Base-by-base conservation (phyloP, 106 monocot genomes). In the Triglochin maritima region DNA sequence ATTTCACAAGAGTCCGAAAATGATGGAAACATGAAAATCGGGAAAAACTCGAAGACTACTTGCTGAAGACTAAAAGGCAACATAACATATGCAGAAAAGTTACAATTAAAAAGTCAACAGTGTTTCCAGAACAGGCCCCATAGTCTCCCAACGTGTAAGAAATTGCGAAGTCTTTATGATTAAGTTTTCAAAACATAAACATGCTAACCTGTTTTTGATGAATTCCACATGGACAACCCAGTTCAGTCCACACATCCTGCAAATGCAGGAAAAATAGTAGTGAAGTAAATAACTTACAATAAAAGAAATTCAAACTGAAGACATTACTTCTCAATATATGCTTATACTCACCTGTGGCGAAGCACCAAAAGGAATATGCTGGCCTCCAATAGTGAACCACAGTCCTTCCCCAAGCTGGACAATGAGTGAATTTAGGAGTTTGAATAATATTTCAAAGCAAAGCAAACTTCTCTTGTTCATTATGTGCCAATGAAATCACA, bases 201-300 rank as follows among this genome's bases (percentile, higher is more conserved):
- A 47, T 8, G 56, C 50, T 47, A 44, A 95, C 95, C 90, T 95
- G 95, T 76, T 95, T 95, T 72, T 95, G 90, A 79, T 95, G 85
- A 67, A 95, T 90, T 59, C 87, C 90, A 77, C 95, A 95, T 68
- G 95, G 95, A 41, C 85, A 79, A 13, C 95, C 95, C 62, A 95
- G 61, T 57, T 90, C 90, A 50, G 90, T 95, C 90, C 95, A 95
- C 43, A 95, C 79, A 76, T 95, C 95, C 95, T 95, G 50, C 46
- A 78, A 72, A 72, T 29, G 56, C 13, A 44, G 11, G 9, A 44
- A 46, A 46, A 62, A 45, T 45, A 3, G 7, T 17, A 13, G 46
- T 60, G 17, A 17, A 59, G 46, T 49, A 29, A 56, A 42, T 6
- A 17, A 29, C 11, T 16, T 12, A 70, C 3, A 9, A 59, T 6